These are phyloP conservation scores for Coniosporium apollinis DNA, from an alignment of 495 filamentous ascomycete genomes.

Conservation along the genomic window DNA sequence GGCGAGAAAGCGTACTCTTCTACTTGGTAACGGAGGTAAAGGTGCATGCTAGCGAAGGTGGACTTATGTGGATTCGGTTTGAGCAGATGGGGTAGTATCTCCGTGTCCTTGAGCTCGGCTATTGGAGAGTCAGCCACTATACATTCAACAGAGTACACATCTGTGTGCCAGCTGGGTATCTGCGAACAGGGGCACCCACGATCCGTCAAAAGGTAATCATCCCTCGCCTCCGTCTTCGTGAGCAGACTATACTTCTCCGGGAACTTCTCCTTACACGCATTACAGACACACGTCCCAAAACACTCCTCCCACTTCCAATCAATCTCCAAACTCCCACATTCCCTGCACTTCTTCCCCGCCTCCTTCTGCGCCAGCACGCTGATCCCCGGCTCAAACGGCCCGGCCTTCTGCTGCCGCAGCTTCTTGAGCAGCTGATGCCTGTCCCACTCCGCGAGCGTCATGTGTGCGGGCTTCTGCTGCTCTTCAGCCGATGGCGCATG, in stretches of 20 bases:
- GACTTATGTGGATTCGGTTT: slow-evolving; percentile 88
- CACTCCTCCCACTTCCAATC: slow-evolving; percentile 88
- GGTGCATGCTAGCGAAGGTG: slow-evolving; percentile 97
- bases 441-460: slow-evolving; percentile 92
- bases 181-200: slow-evolving; percentile 35
- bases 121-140: not conserved
- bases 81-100: slow-evolving; percentile 72
- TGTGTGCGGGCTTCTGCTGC: slow-evolving; percentile 69
- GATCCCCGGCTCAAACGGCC: slow-evolving; percentile 74
- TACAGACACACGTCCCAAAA: slow-evolving; percentile 54
- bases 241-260: slow-evolving; percentile 86
- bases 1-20: slow-evolving; percentile 74
- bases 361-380: slow-evolving; percentile 47
- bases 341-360: slow-evolving; percentile 60
- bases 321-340: slow-evolving; percentile 72
- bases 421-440: slow-evolving; percentile 50
- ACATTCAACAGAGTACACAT: no score
- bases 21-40: slow-evolving; percentile 84
- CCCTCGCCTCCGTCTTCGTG: slow-evolving; percentile 89
- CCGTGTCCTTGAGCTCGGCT: slow-evolving; percentile 74
- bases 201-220: slow-evolving; percentile 92
- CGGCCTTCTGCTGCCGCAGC: slow-evolving; percentile 53
- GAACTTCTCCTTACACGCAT: slow-evolving; percentile 64
- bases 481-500: slow-evolving; percentile 40
- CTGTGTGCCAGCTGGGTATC: slow-evolving; percentile 1